Conservation (phyloP, 345 rosid genomes). For the Boechera stricta region DNA sequence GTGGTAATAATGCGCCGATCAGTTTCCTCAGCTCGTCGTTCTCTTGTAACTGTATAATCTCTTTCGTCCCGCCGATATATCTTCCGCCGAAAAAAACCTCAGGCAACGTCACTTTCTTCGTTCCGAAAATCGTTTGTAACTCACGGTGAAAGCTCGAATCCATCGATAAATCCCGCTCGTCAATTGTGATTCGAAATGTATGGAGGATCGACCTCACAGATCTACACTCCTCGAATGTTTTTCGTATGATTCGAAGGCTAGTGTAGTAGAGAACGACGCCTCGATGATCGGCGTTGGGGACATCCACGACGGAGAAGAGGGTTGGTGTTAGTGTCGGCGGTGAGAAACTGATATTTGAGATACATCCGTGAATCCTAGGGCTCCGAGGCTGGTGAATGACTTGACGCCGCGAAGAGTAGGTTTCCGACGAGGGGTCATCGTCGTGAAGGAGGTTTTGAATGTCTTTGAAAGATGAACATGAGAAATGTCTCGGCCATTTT, state of each 20-base stretch:
- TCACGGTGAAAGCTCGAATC: conserved; percentile 60
- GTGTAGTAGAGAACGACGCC: conserved; percentile 73
- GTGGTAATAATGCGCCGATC: conserved; percentile 43
- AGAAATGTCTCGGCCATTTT: conserved; percentile 42
- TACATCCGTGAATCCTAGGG: conserved; percentile 40
- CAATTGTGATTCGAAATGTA: conserved; percentile 56
- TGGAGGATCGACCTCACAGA: conserved; percentile 65
- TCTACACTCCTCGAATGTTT: conserved; percentile 77
- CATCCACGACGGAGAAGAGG: conserved; percentile 22
- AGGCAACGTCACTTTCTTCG: conserved; percentile 45
- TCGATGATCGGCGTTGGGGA: conserved; percentile 47
- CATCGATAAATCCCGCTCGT: conserved; percentile 86
- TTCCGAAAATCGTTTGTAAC: conserved; percentile 54
- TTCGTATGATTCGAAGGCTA: conserved; percentile 74
- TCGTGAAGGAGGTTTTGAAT: conserved; percentile 46
- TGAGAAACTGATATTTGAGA: conserved; percentile 47
- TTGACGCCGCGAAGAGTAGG: conserved; percentile 46
- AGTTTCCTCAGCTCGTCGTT: conserved; percentile 55
- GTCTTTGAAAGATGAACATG: conserved; percentile 68
- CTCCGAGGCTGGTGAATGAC: conserved; percentile 70
- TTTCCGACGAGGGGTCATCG: conserved; percentile 14
- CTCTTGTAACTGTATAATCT: conserved; percentile 52
- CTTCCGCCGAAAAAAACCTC: conserved; percentile 59
- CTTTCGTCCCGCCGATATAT: conserved; percentile 57
- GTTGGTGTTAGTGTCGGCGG: background rate